Conservation (phyloP, 108 stramenopile genomes). For the Pseudonitzschia pungens region DNA sequence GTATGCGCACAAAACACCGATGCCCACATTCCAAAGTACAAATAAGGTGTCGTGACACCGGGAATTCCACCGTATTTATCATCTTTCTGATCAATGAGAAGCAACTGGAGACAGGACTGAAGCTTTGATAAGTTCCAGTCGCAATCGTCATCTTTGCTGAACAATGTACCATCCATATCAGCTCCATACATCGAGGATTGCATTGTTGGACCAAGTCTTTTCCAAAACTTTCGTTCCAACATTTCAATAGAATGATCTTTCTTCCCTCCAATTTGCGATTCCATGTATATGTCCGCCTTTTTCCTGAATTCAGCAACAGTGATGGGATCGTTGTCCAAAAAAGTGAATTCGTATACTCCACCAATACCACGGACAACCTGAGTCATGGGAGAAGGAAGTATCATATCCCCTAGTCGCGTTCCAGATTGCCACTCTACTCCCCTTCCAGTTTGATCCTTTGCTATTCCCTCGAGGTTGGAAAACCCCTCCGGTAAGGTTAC, state of each 20-base stretch:
- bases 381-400: slow-evolving; percentile 71
- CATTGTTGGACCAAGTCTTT: slow-evolving; percentile 89
- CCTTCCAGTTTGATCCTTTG: slow-evolving; percentile 63
- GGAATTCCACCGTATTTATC: slow-evolving; percentile 52
- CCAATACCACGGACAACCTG: slow-evolving; percentile 78
- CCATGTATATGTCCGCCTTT: slow-evolving; percentile 75
- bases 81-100: slow-evolving; percentile 33
- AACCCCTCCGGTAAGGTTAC: slow-evolving; percentile 70
- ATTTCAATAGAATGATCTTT: slow-evolving; percentile 47
- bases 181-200: slow-evolving; percentile 91
- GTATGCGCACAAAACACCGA: slow-evolving; percentile 91
- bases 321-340: slow-evolving; percentile 60
- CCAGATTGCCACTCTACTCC: slow-evolving; percentile 80
- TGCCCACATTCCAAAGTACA: slow-evolving; percentile 91
- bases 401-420: slow-evolving; percentile 66
- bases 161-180: slow-evolving; percentile 92
- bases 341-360: slow-evolving; percentile 84
- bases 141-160: slow-evolving; percentile 69
- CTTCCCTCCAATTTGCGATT: slow-evolving; percentile 54
- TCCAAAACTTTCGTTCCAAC: slow-evolving; percentile 89
- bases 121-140: slow-evolving; percentile 87
- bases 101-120: slow-evolving; percentile 45
- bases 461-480: slow-evolving; percentile 49
- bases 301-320: slow-evolving; percentile 67
- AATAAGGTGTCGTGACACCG: slow-evolving; percentile 85